Percentiles rank a stretch among this genome's conserved stretches.
phyloP scores from a whole-genome alignment of 495 filamentous ascomycete genomes.

The Annulohypoxylon stygium region DNA sequence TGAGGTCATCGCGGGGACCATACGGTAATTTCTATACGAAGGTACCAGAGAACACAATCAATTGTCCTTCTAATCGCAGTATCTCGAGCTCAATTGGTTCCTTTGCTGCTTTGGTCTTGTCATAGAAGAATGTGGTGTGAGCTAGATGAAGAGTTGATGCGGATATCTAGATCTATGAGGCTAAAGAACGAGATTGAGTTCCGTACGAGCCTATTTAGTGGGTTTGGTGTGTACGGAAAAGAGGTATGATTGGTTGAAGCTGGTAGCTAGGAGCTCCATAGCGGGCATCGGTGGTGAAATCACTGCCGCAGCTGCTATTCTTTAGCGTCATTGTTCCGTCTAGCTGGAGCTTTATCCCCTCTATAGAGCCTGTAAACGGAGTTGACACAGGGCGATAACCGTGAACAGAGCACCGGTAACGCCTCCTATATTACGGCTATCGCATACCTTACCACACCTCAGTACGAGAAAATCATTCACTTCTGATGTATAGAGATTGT shows the following conservation, averaged over 20 bases:
- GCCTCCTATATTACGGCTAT: not conserved
- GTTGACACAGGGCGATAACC: not conserved
- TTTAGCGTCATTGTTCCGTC: slow-evolving; percentile 27
- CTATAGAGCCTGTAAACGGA: not conserved
- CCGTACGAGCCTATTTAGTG: slow-evolving; percentile 17
- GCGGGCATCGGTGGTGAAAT: slow-evolving; percentile 9
- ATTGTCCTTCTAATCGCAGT: not conserved
- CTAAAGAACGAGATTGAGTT: slow-evolving; percentile 2
- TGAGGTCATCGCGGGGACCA: slow-evolving; percentile 25
- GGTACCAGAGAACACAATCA: not conserved
- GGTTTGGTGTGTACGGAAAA: not conserved
- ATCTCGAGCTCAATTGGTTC: not conserved
- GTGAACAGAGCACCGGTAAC: not conserved
- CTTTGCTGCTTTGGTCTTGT: not conserved
- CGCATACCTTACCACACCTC: not conserved
- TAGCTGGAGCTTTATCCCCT: not conserved
- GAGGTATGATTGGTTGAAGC: slow-evolving; percentile 22
- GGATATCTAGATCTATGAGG: not conserved
- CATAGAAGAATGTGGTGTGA: not conserved
- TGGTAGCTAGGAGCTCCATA: not conserved
- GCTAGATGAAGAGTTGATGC: not conserved
- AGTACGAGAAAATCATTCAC: not conserved
- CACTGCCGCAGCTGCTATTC: not conserved
- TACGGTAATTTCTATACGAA: not conserved
- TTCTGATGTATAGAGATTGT: not conserved